Conservation (phyloP, 1,284 basidiomycete genomes). For the Cystobasidium pallidum region DNA sequence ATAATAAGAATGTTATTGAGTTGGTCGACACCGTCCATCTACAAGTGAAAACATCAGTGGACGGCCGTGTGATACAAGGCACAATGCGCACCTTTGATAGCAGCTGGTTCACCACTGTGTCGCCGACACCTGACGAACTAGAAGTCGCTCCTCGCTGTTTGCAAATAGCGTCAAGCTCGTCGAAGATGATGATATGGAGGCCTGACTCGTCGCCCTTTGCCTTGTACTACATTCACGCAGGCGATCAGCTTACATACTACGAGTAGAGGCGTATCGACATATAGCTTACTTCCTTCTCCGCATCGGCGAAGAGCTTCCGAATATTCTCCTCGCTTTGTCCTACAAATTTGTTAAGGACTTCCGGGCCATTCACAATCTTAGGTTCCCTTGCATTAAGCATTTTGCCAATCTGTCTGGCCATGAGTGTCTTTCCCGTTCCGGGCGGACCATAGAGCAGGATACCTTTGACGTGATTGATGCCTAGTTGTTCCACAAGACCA, state of each 20-base stretch:
- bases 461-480: constrained; percentile 97
- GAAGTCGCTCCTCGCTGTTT: constrained; percentile 90
- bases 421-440: constrained; percentile 97
- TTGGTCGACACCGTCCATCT: constrained; percentile 99
- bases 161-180: constrained; percentile 98
- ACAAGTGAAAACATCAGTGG: neutral
- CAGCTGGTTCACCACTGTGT: constrained; percentile 98
- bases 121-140: constrained; percentile 89
- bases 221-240: constrained; percentile 71
- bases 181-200: constrained; percentile 99
- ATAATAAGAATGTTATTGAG: constrained; percentile 99
- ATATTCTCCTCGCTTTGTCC: constrained; percentile 99
- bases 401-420: constrained; percentile 98
- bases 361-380: constrained; percentile 98
- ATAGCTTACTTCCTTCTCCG: constrained; percentile 82
- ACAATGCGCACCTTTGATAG: constrained; percentile 75
- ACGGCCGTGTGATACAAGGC: neutral
- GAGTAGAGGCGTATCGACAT: too few species aligned
- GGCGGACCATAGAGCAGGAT: constrained; percentile 95
- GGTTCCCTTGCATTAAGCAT: constrained; percentile 99
- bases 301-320: constrained; percentile 94
- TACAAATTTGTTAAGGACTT: constrained; percentile 96
- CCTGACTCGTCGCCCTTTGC: constrained; percentile 98
- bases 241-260: too few species aligned
- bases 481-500: constrained; percentile 93